Evolutionary conservation across 2,329 filamentous ascomycete genomes (phyloP), one percentile per base, ranked within the genome.

Genomic region (Aspergillus nomiae): DNA sequence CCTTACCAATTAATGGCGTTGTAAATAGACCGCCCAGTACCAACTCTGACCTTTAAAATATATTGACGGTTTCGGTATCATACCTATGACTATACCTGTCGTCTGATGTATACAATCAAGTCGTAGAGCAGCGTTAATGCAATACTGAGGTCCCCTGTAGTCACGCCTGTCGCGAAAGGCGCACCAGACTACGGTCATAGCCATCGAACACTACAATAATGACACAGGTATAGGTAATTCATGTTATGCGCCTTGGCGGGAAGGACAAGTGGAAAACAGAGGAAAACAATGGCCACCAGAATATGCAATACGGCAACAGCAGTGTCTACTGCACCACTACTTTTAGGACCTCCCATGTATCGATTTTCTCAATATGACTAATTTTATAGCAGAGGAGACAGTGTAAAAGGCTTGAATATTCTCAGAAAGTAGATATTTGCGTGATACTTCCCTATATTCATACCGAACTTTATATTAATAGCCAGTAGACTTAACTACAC

Each of bases 251-350:
- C 78, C 1, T 73, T 73, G 0, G 80, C 81, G 0, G 85, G 85
- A 26, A 83, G 61, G 0, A 79, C 70, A 57, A 80, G 81, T 0
- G 85, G 85, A 69, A 87, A 90, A 70, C 85, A 88, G 71, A 87
- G 90, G 43, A 90, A 86, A 10, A 90, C 83, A 4, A 86, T 82
- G 73, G 87, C 90, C 0, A 84, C 83, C 3, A 84, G 63, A 66
- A 90, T 88, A 70, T 90, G 90, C 0, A 77, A 71, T 66, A 85
- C 84, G 1, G 84, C 81, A 0, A 86, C 67, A 2, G 78, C 26
- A 28, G 26, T 28, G 26, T 28, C 26, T 28, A 28, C 26, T 28
- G 21, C 21, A 24, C 26, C 26, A 28, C 26, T 28, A 28, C 26
- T 28, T 28, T 28, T 28, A 28, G 26, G 26, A 28, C 26, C 26